Evolutionary conservation across 176 grass and related monocot genomes (phyloP), one percentile per base, ranked within the genome.

Genomic region (Echinochloa phyllopogon): DNA sequence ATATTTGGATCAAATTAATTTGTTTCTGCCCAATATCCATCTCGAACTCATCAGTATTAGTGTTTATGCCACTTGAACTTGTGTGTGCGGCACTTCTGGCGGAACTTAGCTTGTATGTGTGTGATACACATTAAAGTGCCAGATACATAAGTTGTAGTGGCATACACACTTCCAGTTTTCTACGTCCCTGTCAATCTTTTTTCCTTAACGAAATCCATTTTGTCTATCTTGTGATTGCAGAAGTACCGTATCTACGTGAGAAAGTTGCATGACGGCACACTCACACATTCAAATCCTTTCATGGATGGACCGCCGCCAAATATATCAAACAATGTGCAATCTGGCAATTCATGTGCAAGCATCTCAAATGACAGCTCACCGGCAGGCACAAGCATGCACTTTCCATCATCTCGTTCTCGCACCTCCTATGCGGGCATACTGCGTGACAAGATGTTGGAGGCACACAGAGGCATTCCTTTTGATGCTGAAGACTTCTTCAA

Each of bases 171-270:
- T 76, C 42, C 1, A 39, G 15, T 60, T 76, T 76, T n/a, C 59
- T 52, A 36, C 68, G 52, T 73, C 11, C 12, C 36, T 72, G 49
- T 37, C 21, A 39, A 33, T 70, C 44, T 72, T 61, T 8, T 59
- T 24, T 42, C 10, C 16, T 37, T 15, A 77, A 44, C 3, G 14
- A 61, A 44, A 58, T 72, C 40, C 64, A 9, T 2, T 60, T 60
- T 66, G 49, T 43, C 23, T 43, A 18, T 84, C 21, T 71, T 68
- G 10, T 93, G 45, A 52, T 79, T 89, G 82, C 88, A 97, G 90
- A 94, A 94, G 48, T 94, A 97, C 36, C 53, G 90, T 7, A 16
- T 92, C 6, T 87, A 82, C 64, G 33, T 92, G 47, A 94, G 87
- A 79, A 91, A 79, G 23, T 2, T 86, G 33, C 75, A 24, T 47